phyloP scores from a whole-genome alignment of 768 basidiomycete genomes.

The Boletus reticulatus region DNA sequence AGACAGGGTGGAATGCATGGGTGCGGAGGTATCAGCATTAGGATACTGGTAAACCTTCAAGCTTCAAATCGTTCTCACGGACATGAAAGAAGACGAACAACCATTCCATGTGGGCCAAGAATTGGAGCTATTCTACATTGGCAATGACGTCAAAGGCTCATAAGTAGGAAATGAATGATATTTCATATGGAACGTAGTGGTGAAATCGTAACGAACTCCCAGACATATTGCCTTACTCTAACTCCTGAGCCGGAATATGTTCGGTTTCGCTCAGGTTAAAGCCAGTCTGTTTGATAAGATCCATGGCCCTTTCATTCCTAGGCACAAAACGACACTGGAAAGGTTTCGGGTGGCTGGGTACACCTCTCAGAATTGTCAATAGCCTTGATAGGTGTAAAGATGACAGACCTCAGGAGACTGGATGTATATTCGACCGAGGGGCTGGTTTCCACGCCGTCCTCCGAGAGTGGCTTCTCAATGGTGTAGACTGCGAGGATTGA shows the following conservation, averaged over 20 bases:
- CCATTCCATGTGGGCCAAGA: background rate
- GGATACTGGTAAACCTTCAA: slow-evolving; percentile 46
- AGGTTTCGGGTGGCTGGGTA: slow-evolving; percentile 39
- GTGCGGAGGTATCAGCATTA: slow-evolving; percentile 38
- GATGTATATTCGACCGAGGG: slow-evolving; percentile 36
- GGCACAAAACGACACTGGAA: slow-evolving; percentile 39
- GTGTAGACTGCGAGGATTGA: slow-evolving; percentile 39
- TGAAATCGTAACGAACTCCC: background rate
- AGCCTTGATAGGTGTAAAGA: background rate
- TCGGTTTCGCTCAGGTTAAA: background rate
- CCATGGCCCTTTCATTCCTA: slow-evolving; percentile 31
- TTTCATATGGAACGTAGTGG: no score
- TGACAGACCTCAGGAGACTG: slow-evolving; percentile 34
- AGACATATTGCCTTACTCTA: background rate
- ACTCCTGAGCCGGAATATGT: background rate
- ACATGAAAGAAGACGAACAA: background rate
- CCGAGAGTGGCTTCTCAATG: slow-evolving; percentile 35
- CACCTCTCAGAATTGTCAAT: background rate
- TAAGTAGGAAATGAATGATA: background rate
- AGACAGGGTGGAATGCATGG: slow-evolving; percentile 31
- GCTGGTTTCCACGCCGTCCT: slow-evolving; percentile 34
- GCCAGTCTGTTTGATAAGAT: slow-evolving; percentile 27
- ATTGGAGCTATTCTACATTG: background rate
- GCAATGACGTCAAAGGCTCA: background rate
- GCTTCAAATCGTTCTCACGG: background rate